Evolutionary conservation across 306 rosid species (phyloP).

Genomic region (Vigna unguiculata): DNA sequence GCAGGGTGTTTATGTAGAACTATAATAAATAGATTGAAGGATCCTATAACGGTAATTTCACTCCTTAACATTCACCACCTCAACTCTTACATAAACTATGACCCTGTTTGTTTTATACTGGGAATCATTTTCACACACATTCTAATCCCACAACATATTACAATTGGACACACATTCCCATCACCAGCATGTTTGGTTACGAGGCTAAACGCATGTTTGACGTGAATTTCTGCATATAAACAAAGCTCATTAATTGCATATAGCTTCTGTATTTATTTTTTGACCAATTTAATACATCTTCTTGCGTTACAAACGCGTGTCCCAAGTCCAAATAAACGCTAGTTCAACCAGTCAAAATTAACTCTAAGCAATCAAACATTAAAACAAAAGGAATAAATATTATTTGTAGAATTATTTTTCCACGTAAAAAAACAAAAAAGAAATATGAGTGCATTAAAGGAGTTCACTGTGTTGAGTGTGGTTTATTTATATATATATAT

Average conservation of each 20-base stretch:
- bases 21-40: not conserved
- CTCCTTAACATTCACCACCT: not conserved
- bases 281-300: not conserved
- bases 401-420: too few relatives aligned
- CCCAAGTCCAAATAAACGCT: not conserved
- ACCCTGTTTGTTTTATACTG: not conserved
- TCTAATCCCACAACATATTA: not conserved
- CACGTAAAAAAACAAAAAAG: not conserved
- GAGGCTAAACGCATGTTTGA: not conserved
- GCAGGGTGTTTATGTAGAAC: not conserved
- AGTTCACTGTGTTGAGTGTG: conserved; percentile 40
- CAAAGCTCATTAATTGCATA: not conserved
- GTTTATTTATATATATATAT: not conserved
- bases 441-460: not conserved
- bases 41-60: conserved; percentile 19
- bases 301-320: conserved; percentile 1
- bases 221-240: not conserved
- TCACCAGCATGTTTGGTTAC: conserved; percentile 1
- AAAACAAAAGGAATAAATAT: not conserved
- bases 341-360: not conserved
- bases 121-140: not conserved
- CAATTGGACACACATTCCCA: not conserved
- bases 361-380: not conserved
- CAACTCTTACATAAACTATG: not conserved
- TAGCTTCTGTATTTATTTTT: not conserved